These are phyloP conservation scores for Achaetomium macrosporum DNA, from an alignment of 2,329 filamentous ascomycete species.

Conservation along the genomic window DNA sequence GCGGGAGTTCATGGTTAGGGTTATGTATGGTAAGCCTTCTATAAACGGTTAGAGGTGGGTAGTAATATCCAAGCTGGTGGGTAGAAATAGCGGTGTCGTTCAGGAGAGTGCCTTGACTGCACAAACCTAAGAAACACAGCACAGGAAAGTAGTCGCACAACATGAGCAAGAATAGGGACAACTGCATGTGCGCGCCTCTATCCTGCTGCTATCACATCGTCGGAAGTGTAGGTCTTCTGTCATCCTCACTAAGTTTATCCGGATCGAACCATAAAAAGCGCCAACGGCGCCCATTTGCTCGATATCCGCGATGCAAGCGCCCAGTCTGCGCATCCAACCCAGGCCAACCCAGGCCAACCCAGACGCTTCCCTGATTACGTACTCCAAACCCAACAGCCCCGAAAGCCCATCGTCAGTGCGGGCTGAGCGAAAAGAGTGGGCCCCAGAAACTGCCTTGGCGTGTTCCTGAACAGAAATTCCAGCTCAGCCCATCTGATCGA, in stretches of 20 bases:
- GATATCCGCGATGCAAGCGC: slow-evolving; percentile 4
- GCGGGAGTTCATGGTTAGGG: too few relatives aligned
- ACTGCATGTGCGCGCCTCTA: background rate
- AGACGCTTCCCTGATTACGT: slow-evolving; percentile 7
- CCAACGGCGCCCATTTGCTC: slow-evolving; percentile 7
- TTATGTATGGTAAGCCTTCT: too few relatives aligned
- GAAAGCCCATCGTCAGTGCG: background rate
- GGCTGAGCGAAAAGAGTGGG: background rate
- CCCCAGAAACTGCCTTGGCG: slow-evolving; percentile 6
- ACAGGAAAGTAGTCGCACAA: background rate
- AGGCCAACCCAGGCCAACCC: background rate
- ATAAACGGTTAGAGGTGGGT: too few relatives aligned
- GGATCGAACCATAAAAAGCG: slow-evolving; percentile 8
- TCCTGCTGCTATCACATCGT: background rate
- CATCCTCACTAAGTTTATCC: slow-evolving; percentile 6
- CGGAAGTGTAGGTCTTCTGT: slow-evolving; percentile 5
- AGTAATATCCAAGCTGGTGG: too few relatives aligned
- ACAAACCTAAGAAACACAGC: too few relatives aligned
- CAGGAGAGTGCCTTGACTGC: too few relatives aligned
- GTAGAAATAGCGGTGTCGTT: too few relatives aligned
- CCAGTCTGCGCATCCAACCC: background rate
- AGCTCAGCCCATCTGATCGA: slow-evolving; percentile 10
- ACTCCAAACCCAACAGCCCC: background rate
- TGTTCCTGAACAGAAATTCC: background rate
- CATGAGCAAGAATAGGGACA: background rate